Conservation (phyloP, 176 grass and related monocot species). For the Zizania latifolia region DNA sequence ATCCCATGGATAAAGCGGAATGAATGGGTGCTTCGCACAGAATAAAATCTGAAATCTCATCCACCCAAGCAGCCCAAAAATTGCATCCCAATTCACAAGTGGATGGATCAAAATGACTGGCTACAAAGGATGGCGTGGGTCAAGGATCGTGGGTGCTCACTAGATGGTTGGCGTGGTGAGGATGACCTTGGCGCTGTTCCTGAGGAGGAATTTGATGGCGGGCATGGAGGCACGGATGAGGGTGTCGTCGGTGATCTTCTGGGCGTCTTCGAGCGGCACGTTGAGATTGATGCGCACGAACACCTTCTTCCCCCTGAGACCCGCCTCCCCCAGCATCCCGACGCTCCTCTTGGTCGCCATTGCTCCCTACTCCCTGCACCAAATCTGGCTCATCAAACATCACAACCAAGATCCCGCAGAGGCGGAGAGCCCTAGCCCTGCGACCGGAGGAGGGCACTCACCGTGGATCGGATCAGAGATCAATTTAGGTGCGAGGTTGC, state of each 20-base stretch:
- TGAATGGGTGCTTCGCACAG: no score
- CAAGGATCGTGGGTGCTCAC: neutral
- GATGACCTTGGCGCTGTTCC: conserved; percentile 76
- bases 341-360: conserved; percentile 97
- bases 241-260: conserved; percentile 93
- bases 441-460: neutral
- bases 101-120: no score
- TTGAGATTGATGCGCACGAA: conserved; percentile 90
- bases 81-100: neutral
- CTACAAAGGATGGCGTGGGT: no score
- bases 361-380: conserved; percentile 13
- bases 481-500: no score
- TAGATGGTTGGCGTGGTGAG: conserved; percentile 81
- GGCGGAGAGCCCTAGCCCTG: neutral
- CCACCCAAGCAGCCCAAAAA: neutral
- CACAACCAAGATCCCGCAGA: neutral
- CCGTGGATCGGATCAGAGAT: conserved; percentile 28
- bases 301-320: conserved; percentile 84
- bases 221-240: conserved; percentile 81
- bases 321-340: conserved; percentile 58
- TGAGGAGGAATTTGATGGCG: conserved; percentile 76
- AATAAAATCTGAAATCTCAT: no score
- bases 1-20: no score
- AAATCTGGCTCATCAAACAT: neutral
- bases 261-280: conserved; percentile 85